Evolutionary conservation across 345 rosid species (phyloP).

Genomic region (Euclidium syriacum): DNA sequence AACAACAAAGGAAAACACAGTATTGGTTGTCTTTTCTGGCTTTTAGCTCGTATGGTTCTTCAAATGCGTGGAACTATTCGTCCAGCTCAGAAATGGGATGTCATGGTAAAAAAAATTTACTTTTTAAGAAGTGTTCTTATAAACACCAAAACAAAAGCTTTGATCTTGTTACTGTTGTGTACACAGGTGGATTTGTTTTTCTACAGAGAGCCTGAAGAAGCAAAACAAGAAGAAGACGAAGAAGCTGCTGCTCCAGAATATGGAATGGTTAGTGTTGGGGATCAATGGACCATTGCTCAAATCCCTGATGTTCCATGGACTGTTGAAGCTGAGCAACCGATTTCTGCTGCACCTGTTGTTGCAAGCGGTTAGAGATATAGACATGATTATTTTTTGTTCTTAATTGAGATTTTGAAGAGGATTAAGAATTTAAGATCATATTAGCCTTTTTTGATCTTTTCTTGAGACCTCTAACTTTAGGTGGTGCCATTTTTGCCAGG

Average conservation of each 20-base stretch:
- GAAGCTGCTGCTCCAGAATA: slow-evolving; percentile 41
- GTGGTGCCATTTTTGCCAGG: too few species aligned
- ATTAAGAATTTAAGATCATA: too few species aligned
- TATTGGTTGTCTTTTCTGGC: slow-evolving; percentile 84
- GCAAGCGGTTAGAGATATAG: too few species aligned
- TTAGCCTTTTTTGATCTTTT: too few species aligned
- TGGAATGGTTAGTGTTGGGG: slow-evolving; percentile 32
- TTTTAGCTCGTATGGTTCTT: slow-evolving; percentile 81
- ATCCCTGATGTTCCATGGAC: slow-evolving; percentile 48
- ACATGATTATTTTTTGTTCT: too few species aligned
- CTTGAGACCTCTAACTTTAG: too few species aligned
- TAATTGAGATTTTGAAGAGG: too few species aligned
- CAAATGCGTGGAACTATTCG: slow-evolving; percentile 88
- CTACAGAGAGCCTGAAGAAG: slow-evolving; percentile 68
- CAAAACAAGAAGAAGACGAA: slow-evolving; percentile 44
- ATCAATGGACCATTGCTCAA: slow-evolving; percentile 48
- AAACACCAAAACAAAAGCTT: slow-evolving; percentile 24
- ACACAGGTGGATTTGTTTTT: slow-evolving; percentile 70
- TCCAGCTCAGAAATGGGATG: slow-evolving; percentile 70
- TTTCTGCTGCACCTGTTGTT: slow-evolving; percentile 40
- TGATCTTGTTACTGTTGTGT: slow-evolving; percentile 30
- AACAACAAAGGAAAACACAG: slow-evolving; percentile 93
- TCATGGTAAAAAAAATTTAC: slow-evolving; percentile 41
- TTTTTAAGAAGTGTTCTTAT: too few species aligned
- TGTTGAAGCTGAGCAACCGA: slow-evolving; percentile 41